Conservation (phyloP, 805 yeast species). For the Schwanniomyces sp. region DNA sequence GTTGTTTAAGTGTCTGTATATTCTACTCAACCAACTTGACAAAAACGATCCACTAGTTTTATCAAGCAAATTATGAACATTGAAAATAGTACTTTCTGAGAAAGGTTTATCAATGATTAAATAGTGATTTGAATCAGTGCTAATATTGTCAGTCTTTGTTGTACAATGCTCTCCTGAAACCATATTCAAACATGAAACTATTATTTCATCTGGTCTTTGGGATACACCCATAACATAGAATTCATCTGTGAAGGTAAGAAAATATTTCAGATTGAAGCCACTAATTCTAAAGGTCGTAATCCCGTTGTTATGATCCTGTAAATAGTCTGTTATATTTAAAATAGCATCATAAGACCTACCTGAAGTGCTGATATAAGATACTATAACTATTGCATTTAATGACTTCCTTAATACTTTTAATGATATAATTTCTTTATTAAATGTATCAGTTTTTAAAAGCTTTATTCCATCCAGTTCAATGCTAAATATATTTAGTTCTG, state of each 20-base stretch:
- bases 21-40: constrained; percentile 27
- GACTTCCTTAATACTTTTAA: neutral
- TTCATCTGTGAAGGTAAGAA: neutral
- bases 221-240: neutral
- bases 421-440: neutral
- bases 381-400: neutral
- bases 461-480: neutral
- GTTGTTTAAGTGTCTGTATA: constrained; percentile 31
- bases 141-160: neutral
- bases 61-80: constrained; percentile 32
- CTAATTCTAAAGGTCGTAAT: neutral
- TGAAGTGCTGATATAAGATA: neutral
- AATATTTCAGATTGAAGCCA: neutral
- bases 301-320: neutral
- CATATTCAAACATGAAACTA: neutral
- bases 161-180: neutral
- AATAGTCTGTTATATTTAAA: neutral
- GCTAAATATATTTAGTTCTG: neutral
- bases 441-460: neutral
- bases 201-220: neutral
- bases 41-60: constrained; percentile 16
- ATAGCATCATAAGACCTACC: neutral
- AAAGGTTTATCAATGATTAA: constrained; percentile 32
- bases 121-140: constrained; percentile 7
- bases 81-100: constrained; percentile 23